Evolutionary conservation across 352 stramenopile species (phyloP), one percentile per base, ranked within the genome.

Genomic region (Peronospora farinosa): DNA sequence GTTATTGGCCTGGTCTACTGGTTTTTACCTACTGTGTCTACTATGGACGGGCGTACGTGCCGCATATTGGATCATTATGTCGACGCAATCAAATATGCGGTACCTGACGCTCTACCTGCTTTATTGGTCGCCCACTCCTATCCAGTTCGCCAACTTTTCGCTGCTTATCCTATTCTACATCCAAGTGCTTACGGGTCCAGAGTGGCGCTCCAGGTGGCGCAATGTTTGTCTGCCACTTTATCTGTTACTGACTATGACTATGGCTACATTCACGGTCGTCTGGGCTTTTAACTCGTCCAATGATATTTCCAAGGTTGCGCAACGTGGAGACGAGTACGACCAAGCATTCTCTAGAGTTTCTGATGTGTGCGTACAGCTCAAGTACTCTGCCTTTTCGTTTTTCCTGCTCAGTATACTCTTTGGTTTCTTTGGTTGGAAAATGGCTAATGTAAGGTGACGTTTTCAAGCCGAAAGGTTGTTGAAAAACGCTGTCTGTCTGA

Each of bases 61-160:
- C 15, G 71, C 75, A 40, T 92, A 90, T 63, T 92, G 82, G 82
- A 81, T 92, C 65, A 74, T 84, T 52, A 78, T 89, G 65, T 74
- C 86, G 54, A 78, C 76, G 21, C 75, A 79, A 41, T 69, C 75
- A 38, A 77, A 68, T 52, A 78, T 90, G 58, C 77, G 75, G 48
- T 90, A 90, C 50, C 65, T 92, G 35, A 74, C 82, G 62, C 74
- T 92, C 50, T 92, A 92, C 47, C 56, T 92, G 54, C 70, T 92
- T 37, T 92, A 92, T 67, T 92, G 82, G 82, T 73, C 85, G 30
- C 82, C 82, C 2, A 92, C 79, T 38, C 79, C 82, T 27, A 86
- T 92, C 61, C 82, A 92, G 65, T 92, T 92, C 59, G 82, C 82
- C 73, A 92, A 90, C 60, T 92, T 92, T 50, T 89, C 82, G 57